phyloP scores from a whole-genome alignment of 768 basidiomycete genomes.

The Grammothele lineata region DNA sequence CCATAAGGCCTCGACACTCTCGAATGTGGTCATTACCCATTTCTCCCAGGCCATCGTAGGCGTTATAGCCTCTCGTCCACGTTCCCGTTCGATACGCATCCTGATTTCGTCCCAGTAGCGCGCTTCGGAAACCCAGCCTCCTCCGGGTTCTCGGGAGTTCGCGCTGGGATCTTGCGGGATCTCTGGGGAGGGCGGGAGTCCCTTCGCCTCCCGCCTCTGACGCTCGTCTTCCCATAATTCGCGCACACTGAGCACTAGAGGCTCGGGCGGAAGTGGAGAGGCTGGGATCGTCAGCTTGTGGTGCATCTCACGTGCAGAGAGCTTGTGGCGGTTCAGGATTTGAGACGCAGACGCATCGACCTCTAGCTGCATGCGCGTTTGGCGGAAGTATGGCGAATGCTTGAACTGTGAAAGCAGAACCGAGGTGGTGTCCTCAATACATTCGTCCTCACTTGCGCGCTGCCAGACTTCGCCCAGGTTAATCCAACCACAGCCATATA shows the following conservation, averaged over 20 bases:
- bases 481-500: slow-evolving; percentile 92
- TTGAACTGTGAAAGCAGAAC: slow-evolving; percentile 29
- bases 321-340: slow-evolving; percentile 76
- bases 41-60: slow-evolving; percentile 52
- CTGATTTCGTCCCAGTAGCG: slow-evolving; percentile 74
- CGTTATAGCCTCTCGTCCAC: slow-evolving; percentile 22
- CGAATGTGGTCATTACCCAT: slow-evolving; percentile 83
- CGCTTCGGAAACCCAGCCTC: slow-evolving; percentile 68
- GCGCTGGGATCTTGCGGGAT: slow-evolving; percentile 70
- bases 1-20: slow-evolving; percentile 89
- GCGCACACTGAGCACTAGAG: slow-evolving; percentile 81
- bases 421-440: slow-evolving; percentile 2
- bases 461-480: slow-evolving; percentile 67
- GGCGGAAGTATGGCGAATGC: slow-evolving; percentile 56
- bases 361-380: slow-evolving; percentile 73
- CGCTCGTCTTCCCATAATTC: slow-evolving; percentile 98
- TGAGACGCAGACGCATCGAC: slow-evolving; percentile 78
- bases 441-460: slow-evolving; percentile 38
- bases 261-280: slow-evolving; percentile 51
- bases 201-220: slow-evolving; percentile 59
- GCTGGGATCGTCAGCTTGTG: slow-evolving; percentile 61
- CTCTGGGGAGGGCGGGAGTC: slow-evolving; percentile 68
- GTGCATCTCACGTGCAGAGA: slow-evolving; percentile 63
- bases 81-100: slow-evolving; percentile 52
- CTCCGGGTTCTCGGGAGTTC: slow-evolving; percentile 50